phyloP scores from a whole-genome alignment of 495 filamentous ascomycete species.

The Hyaloscypha variabilis region DNA sequence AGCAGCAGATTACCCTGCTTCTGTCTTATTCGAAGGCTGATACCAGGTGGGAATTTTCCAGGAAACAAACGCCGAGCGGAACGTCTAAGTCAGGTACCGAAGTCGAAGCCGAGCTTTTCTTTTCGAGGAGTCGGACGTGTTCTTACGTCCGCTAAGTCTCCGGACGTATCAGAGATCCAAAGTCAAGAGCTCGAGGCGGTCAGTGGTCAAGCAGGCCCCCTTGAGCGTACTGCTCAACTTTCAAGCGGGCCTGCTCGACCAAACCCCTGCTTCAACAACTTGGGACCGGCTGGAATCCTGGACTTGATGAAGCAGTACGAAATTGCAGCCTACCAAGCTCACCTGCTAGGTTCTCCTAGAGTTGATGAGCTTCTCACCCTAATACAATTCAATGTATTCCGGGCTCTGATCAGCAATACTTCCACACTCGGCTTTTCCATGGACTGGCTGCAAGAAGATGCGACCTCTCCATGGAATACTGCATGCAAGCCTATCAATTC shows the following conservation, averaged over 20 bases:
- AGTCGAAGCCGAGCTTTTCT: background rate
- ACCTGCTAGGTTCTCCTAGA: constrained; percentile 25
- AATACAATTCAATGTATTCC: constrained; percentile 35
- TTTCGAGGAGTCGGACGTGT: background rate
- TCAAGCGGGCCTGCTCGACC: too few species aligned
- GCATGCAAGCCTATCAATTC: background rate
- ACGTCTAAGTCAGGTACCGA: background rate
- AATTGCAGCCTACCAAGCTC: background rate
- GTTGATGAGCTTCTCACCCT: constrained; percentile 36
- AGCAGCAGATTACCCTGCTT: background rate
- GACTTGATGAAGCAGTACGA: background rate
- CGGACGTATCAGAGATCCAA: background rate
- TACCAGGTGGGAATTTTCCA: background rate
- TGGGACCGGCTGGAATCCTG: background rate
- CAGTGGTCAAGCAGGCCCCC: background rate
- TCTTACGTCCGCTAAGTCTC: background rate
- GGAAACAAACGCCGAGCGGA: background rate
- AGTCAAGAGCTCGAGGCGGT: background rate
- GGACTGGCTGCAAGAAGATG: constrained; percentile 30
- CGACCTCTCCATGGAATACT: constrained; percentile 34
- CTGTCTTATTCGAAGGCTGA: background rate
- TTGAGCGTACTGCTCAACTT: background rate
- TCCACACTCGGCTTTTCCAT: constrained; percentile 25
- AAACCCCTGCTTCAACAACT: background rate
- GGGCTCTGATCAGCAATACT: constrained; percentile 34